These are phyloP conservation scores for Vanrija sp. DNA, from an alignment of 1,284 basidiomycete genomes.

Conservation along the genomic window DNA sequence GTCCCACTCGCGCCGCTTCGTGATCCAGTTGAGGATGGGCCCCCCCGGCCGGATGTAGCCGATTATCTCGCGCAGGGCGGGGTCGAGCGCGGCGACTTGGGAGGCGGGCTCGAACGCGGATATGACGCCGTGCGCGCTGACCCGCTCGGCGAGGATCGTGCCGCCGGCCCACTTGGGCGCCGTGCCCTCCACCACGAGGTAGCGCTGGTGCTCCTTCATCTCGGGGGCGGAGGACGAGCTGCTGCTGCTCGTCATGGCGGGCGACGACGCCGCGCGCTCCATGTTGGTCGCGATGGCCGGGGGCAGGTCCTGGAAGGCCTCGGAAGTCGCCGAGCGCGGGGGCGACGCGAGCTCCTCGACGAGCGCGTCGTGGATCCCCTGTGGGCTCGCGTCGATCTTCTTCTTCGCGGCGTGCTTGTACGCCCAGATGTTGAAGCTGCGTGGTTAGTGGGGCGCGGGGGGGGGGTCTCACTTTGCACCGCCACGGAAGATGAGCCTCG, in stretches of 20 bases:
- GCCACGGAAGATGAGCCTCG: conserved; percentile 47
- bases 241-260: too few species aligned
- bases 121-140: conserved; percentile 70
- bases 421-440: conserved; percentile 48
- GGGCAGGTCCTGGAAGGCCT: too few species aligned
- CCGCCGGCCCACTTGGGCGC: conserved; percentile 39
- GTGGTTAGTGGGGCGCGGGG: background rate
- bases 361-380: too few species aligned
- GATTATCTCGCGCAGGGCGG: conserved; percentile 27
- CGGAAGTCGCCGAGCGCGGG: too few species aligned
- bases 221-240: too few species aligned
- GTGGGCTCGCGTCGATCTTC: background rate
- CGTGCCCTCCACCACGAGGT: conserved; percentile 35
- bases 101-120: conserved; percentile 69
- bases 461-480: conserved; percentile 40
- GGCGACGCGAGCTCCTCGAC: too few species aligned
- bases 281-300: background rate
- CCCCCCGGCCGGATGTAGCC: conserved; percentile 41
- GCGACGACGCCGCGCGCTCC: too few species aligned
- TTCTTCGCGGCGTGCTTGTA: conserved; percentile 34
- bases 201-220: background rate
- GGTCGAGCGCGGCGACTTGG: conserved; percentile 47
- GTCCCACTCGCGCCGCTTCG: conserved; percentile 40
- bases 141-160: conserved; percentile 75
- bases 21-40: conserved; percentile 43